Evolutionary conservation across 768 basidiomycete genomes (phyloP).

Genomic region (Fistulinella prunicolor): DNA sequence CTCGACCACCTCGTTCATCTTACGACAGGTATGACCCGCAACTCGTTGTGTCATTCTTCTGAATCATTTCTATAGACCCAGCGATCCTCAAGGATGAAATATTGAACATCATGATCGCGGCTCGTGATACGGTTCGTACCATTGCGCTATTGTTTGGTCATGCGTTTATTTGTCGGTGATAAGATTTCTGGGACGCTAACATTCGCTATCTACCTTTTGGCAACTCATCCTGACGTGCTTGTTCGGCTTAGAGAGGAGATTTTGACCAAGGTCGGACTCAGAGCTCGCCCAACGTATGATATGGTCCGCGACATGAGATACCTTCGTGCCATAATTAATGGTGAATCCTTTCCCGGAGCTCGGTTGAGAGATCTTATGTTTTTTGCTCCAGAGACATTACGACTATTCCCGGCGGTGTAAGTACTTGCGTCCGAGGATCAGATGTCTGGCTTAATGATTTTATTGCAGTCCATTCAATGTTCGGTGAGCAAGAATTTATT

Average conservation of each 20-base stretch:
- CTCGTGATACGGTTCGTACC: conserved; percentile 24
- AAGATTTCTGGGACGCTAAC: conserved; percentile 38
- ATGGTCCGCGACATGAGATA: conserved; percentile 62
- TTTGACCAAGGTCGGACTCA: conserved; percentile 46
- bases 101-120: conserved; percentile 36
- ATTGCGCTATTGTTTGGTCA: background rate
- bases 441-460: background rate
- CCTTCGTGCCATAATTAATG: conserved; percentile 63
- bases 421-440: background rate
- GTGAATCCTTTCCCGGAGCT: conserved; percentile 27
- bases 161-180: conserved; percentile 22
- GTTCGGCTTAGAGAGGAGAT: conserved; percentile 54
- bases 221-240: conserved; percentile 47
- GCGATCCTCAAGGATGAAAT: conserved; percentile 31
- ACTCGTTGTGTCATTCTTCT: conserved; percentile 21
- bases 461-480: conserved; percentile 44
- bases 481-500: conserved; percentile 30
- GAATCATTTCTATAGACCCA: conserved; percentile 18
- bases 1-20: conserved; percentile 54
- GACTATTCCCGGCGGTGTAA: conserved; percentile 52
- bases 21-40: conserved; percentile 37
- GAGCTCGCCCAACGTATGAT: conserved; percentile 48
- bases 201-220: conserved; percentile 42
- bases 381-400: conserved; percentile 43
- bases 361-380: background rate